These are phyloP conservation scores for Strobilomyces echinocephalus DNA, from an alignment of 768 basidiomycete genomes.

Conservation along the genomic window DNA sequence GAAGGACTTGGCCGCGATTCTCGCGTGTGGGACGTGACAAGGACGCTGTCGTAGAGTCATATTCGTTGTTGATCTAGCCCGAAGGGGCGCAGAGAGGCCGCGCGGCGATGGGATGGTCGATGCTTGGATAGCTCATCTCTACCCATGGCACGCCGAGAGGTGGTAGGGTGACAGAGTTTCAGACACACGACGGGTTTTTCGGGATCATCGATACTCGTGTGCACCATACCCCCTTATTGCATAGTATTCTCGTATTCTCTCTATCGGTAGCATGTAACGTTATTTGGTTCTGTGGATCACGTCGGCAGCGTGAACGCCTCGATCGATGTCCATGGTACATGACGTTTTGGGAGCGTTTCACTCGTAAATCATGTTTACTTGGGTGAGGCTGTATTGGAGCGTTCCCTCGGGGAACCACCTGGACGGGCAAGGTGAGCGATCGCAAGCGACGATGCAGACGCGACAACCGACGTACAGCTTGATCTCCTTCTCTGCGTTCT, in stretches of 20 bases:
- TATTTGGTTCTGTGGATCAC: not conserved
- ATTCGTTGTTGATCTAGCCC: constrained; percentile 2
- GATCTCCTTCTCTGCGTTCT: constrained; percentile 93
- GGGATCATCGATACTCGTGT: constrained; percentile 3
- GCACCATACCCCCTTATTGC: constrained; percentile 25
- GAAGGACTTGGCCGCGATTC: constrained; percentile 72
- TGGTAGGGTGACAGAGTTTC: constrained; percentile 6
- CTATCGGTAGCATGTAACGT: not conserved
- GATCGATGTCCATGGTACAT: constrained; percentile 22
- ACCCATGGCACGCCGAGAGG: constrained; percentile 29
- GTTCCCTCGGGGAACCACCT: constrained; percentile 93
- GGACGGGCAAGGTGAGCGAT: constrained; percentile 5
- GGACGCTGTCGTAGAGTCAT: not conserved
- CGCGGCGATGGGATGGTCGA: constrained; percentile 4
- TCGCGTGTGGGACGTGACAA: constrained; percentile 37
- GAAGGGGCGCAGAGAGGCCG: not conserved
- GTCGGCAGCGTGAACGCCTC: not conserved
- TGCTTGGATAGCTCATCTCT: constrained; percentile 7
- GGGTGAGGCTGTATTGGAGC: constrained; percentile 61
- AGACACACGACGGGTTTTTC: constrained; percentile 2
- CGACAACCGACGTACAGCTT: constrained; percentile 54
- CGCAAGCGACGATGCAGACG: not conserved
- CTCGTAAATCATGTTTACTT: constrained; percentile 78
- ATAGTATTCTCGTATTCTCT: constrained; percentile 16
- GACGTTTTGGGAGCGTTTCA: constrained; percentile 29